Percentiles rank a stretch among this genome's conserved stretches.
Conservation (phyloP, 2,329 filamentous ascomycete genomes). For the Emmonsia crescens region DNA sequence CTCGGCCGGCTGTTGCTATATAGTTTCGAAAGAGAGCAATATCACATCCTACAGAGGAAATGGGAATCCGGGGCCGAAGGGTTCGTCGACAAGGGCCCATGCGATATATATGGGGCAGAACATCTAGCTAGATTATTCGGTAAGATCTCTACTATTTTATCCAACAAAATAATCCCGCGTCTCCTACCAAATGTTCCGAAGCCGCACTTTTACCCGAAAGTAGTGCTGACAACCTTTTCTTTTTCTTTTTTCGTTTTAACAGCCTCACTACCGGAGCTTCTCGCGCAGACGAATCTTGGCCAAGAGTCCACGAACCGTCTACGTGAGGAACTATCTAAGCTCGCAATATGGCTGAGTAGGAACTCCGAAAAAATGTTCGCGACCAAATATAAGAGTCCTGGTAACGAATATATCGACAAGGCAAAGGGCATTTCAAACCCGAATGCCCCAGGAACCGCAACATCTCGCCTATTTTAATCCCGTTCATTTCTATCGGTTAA, state of each 20-base stretch:
- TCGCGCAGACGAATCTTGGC: conserved; percentile 98
- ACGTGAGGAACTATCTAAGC: conserved; percentile 76
- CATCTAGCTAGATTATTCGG: conserved; percentile 82
- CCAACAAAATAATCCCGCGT: not conserved
- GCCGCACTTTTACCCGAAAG: not conserved
- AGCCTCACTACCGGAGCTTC: conserved; percentile 86
- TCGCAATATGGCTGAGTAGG: conserved; percentile 74
- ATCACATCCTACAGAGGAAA: conserved; percentile 61
- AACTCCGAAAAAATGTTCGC: conserved; percentile 66
- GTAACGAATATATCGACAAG: conserved; percentile 31
- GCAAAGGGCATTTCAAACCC: conserved; percentile 21
- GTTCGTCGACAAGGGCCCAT: conserved; percentile 57
- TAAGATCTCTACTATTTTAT: conserved; percentile 32
- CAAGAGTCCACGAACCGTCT: conserved; percentile 78
- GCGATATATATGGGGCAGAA: conserved; percentile 85
- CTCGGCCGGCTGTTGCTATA: conserved; percentile 85
- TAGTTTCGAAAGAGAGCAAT: conserved; percentile 85
- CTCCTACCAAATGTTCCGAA: not conserved
- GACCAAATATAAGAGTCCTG: conserved; percentile 33
- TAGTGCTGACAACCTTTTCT: not conserved
- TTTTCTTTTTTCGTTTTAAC: conserved; percentile 7
- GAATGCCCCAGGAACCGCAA: conserved; percentile 22
- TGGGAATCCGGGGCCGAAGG: conserved; percentile 54
- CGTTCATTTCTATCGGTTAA: not conserved
- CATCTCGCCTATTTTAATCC: conserved; percentile 21